Base-by-base conservation (phyloP, 495 filamentous ascomycete genomes). In the Talaromyces wortmannii region DNA sequence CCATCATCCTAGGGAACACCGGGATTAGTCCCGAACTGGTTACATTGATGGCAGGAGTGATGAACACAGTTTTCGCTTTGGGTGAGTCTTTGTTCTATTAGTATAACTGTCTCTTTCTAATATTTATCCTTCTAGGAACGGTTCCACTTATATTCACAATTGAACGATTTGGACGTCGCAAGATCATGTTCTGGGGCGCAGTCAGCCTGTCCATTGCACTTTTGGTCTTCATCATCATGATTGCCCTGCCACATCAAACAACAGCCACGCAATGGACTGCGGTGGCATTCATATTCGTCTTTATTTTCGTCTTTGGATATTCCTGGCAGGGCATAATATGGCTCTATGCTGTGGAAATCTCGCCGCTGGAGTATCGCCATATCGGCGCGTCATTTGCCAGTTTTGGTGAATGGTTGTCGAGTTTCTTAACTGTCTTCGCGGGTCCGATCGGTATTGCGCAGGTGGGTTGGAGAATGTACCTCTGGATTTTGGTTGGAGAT, bases 351-450 rank as follows among this genome's bases (percentile, higher is more conserved):
- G 57, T 64, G 1, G 69, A 66, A 60, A 67, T 65, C 53, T 61
- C 61, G 1, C 69, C 66, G 7, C 55, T 70, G 16, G 51, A 57
- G 17, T 59, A 61, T 31, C 59, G 67, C 1, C 69, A 70, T 44
- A 56, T 67, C 42, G 67, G 63, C 15, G 59, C 45, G 16, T 63
- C 63, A 10, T 57, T 57, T n/a, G 61, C 59, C 7, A 45, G 56
- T 5, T 57, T 63, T 18, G 63, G 64, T 0, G 60, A 66, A 52
- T 73, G 68, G 63, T 46, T 65, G 4, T 66, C 65, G 23, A 55
- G 59, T 7, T 70, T 66, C 40, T 49, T 68, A 43, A 67, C 67
- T 7, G 64, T 70, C 2, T 70, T 68, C 48, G 68, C 63, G 6
- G 66, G 67, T 23, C 61, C 61, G 2, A 69, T 69, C 53, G 67